Base-by-base conservation (phyloP, 345 rosid species). In the Firmiana major region DNA sequence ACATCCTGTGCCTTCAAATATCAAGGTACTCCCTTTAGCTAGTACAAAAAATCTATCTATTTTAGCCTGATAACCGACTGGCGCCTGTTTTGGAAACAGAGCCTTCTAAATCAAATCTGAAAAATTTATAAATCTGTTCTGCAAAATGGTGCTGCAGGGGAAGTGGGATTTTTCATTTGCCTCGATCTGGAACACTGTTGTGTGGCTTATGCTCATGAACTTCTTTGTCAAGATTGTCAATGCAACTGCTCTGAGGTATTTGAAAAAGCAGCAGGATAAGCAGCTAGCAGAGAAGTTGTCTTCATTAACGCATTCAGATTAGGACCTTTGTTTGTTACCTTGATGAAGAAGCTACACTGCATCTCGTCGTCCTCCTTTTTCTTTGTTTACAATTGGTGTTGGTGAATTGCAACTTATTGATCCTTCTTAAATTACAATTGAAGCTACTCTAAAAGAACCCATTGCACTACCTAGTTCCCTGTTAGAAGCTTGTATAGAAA, bases 151-250 rank as follows among this genome's bases (percentile, higher is more conserved):
- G 15, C 92, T 90, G 98, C 93, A 80, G 76, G 91, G 91, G 49
- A 91, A 83, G 46, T 94, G 97, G 97, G 94, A 88, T 62, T 81
- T 96, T 55, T 96, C 99, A 9, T 88, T 92, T 79, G 87, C 97
- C 24, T 79, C 91, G 0, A 69, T 96, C 54, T 96, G 99, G 99
- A 93, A 91, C 71, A 88, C 96, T 9, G 63, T 93, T n/a, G 98
- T 96, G 28, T 96, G 97, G 98, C 97, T 96, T 64, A 90, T 96
- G 97, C 97, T 96, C 42, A 60, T 96, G 79, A 92, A 92, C 87
- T 96, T 93, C 87, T 89, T 88, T 55, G 76, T 87, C 57, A 93
- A 87, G 89, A 91, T 92, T 53, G 90, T 96, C 84, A 94, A 86
- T 49, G 84, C 95, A 45, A 92, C 98, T 57, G 98, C 97, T 0